phyloP scores from a whole-genome alignment of 257 asterid species.

The Fraxinus anomala region DNA sequence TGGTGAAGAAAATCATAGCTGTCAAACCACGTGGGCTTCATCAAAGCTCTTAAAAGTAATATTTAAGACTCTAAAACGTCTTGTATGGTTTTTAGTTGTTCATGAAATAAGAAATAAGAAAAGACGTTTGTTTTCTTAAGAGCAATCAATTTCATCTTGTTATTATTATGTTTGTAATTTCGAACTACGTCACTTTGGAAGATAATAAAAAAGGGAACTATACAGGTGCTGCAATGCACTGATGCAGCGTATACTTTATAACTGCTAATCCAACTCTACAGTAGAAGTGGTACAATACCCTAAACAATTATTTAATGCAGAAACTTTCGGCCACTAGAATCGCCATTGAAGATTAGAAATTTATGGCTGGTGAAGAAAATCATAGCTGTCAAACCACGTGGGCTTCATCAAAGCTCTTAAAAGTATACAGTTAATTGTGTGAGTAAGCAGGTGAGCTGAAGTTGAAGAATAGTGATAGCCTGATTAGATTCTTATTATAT shows the following conservation, averaged over 20 bases:
- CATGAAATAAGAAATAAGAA: too few species aligned
- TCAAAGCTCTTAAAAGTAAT: conserved; percentile 6
- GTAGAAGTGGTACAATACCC: too few species aligned
- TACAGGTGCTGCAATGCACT: too few species aligned
- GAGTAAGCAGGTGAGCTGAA: neutral
- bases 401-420: conserved; percentile 19
- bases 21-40: conserved; percentile 24
- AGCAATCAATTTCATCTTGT: too few species aligned
- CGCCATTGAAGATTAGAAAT: neutral
- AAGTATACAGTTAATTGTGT: neutral
- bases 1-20: neutral
- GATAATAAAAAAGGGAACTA: too few species aligned
- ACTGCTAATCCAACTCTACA: neutral
- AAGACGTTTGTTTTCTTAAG: too few species aligned
- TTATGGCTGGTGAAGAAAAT: neutral
- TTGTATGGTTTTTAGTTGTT: too few species aligned
- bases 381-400: conserved; percentile 22
- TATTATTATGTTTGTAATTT: too few species aligned
- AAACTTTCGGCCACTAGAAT: neutral
- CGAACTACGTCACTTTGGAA: too few species aligned
- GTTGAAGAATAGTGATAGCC: neutral
- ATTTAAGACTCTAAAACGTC: too few species aligned
- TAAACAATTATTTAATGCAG: neutral
- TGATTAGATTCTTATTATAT: too few species aligned
- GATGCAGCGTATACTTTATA: too few species aligned